phyloP scores from a whole-genome alignment of 2,329 filamentous ascomycete genomes.

The Aspergillus fructus region DNA sequence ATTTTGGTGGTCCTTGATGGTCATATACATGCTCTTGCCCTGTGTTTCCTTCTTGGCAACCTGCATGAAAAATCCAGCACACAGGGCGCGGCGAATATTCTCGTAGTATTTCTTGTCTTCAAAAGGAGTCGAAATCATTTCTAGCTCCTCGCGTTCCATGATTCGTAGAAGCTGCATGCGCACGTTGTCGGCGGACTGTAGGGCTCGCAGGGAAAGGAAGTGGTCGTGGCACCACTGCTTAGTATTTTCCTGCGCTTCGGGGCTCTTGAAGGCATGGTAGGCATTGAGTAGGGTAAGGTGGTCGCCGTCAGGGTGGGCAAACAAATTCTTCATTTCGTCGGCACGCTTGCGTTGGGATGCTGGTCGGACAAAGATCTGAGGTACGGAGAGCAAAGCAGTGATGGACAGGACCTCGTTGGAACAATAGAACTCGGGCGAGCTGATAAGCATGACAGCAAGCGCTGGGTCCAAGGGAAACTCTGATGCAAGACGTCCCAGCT shows the following conservation, averaged over 20 bases:
- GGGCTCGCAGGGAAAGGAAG: constrained; percentile 83
- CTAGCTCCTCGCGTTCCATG: constrained; percentile 88
- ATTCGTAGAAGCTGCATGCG: constrained; percentile 88
- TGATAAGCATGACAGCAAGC: constrained; percentile 96
- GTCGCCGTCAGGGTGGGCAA: constrained; percentile 89
- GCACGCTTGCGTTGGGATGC: constrained; percentile 82
- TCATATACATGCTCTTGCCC: constrained; percentile 82
- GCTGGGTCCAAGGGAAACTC: constrained; percentile 94
- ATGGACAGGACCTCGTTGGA: constrained; percentile 97
- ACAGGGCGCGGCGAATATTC: constrained; percentile 89
- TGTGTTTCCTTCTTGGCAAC: constrained; percentile 89
- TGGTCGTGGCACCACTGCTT: constrained; percentile 97
- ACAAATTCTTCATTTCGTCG: constrained; percentile 95
- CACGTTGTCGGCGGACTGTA: constrained; percentile 92
- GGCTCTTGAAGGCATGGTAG: constrained; percentile 92
- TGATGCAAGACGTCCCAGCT: constrained; percentile 80
- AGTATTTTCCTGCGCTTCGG: constrained; percentile 66
- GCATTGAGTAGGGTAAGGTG: constrained; percentile 96
- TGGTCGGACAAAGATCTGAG: constrained; percentile 88
- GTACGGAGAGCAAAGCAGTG: constrained; percentile 88
- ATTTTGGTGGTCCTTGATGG: constrained; percentile 93
- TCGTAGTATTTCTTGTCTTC: constrained; percentile 97
- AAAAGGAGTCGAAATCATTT: constrained; percentile 84
- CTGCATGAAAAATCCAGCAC: constrained; percentile 99
- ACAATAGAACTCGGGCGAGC: constrained; percentile 96